Base-by-base conservation (phyloP, 83 land plant genomes). In the Picea engelmannii region DNA sequence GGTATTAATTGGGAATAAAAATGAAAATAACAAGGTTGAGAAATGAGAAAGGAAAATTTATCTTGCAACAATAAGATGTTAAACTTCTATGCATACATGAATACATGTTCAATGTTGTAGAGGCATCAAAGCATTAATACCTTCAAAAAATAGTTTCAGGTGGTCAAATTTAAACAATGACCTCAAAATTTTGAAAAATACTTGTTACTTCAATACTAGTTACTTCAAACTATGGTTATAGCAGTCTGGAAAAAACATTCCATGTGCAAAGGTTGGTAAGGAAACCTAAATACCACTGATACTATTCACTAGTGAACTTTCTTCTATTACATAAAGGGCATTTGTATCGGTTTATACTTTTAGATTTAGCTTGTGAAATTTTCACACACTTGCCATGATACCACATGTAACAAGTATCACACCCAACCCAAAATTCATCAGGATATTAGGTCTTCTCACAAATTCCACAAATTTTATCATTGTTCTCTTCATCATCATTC, bases 401-500 rank as follows among this genome's bases (percentile, higher is more conserved):
- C n/a, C n/a, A n/a, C n/a, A n/a, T n/a, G n/a, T n/a, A n/a, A n/a
- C n/a, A n/a, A n/a, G n/a, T n/a, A n/a, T n/a, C n/a, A n/a, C n/a
- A n/a, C n/a, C n/a, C n/a, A n/a, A n/a, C n/a, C n/a, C n/a, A n/a
- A n/a, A n/a, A n/a, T n/a, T n/a, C n/a, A n/a, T n/a, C n/a, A n/a
- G n/a, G n/a, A n/a, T n/a, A n/a, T n/a, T n/a, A n/a, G n/a, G n/a
- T n/a, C n/a, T n/a, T n/a, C n/a, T n/a, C n/a, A n/a, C n/a, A n/a
- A n/a, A n/a, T n/a, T n/a, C n/a, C n/a, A n/a, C n/a, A n/a, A n/a
- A n/a, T n/a, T n/a, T n/a, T n/a, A 79, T 91, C 95, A 49, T 93
- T 88, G 69, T 94, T 93, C 47, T 90, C 95, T 52, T 92, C 96
- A 49, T 92, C 96, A 0, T 90, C 96, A n/a, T 91, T 94, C 35